A percentile compares a stretch with the other conserved stretches of the same genome.
These are phyloP conservation scores for Pseudocercospora pini-densiflorae DNA, from an alignment of 2,329 filamentous ascomycete species.

Conservation along the genomic window DNA sequence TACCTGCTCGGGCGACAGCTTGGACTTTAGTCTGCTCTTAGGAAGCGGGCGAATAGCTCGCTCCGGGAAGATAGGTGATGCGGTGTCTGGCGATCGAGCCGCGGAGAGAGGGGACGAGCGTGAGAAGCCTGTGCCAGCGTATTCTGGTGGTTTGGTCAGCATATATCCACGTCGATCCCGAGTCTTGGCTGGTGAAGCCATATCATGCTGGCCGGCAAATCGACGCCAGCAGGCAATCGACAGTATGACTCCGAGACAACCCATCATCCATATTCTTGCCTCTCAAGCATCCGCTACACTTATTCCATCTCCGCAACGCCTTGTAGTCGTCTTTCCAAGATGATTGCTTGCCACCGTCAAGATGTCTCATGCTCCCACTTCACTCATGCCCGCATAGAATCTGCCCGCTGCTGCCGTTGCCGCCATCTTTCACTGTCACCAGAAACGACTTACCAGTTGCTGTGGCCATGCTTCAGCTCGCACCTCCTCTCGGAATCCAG, in stretches of 20 bases:
- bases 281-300: not conserved
- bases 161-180: not conserved
- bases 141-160: constrained; percentile 19
- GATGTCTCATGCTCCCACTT: not conserved
- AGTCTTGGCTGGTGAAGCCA: not conserved
- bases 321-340: not conserved
- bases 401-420: not conserved
- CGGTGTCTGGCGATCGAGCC: constrained; percentile 62
- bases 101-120: constrained; percentile 33
- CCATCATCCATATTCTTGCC: not conserved
- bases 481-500: constrained; percentile 8
- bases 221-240: not conserved
- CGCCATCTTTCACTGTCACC: not conserved
- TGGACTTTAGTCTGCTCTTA: constrained; percentile 83
- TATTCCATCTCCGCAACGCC: not conserved
- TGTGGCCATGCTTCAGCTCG: constrained; percentile 30
- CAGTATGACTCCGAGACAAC: not conserved
- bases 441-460: constrained; percentile 27
- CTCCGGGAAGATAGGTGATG: constrained; percentile 81
- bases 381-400: not conserved
- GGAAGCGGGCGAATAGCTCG: constrained; percentile 92
- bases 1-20: constrained; percentile 82
- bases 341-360: not conserved
- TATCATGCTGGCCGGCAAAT: not conserved
- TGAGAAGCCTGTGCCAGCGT: constrained; percentile 31